Evolutionary conservation across 2,329 filamentous ascomycete genomes (phyloP).

Genomic region (Fusarium pseudoanthophilum): DNA sequence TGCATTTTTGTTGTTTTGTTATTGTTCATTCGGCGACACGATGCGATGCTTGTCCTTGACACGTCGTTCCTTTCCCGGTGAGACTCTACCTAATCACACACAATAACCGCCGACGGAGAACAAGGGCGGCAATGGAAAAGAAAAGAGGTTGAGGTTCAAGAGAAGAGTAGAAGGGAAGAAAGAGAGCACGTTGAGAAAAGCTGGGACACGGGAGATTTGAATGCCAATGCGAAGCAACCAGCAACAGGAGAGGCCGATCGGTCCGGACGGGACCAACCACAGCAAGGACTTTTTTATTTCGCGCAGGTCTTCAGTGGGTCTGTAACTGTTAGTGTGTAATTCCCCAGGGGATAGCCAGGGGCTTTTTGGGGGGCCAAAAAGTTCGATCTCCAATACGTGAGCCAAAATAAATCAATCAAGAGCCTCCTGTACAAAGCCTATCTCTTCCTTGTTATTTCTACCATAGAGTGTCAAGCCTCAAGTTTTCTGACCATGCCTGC

Average conservation of each 20-base stretch:
- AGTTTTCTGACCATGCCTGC: not conserved
- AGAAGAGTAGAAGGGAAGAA: not conserved
- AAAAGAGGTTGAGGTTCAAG: conserved; percentile 5
- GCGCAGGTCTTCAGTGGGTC: conserved; percentile 23
- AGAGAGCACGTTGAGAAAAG: conserved; percentile 5
- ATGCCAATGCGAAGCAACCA: conserved; percentile 16
- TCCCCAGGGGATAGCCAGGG: conserved; percentile 30
- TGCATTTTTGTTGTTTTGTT: conserved; percentile 45
- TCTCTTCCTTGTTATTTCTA: not conserved
- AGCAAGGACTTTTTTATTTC: conserved; percentile 35
- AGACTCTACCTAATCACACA: conserved; percentile 11
- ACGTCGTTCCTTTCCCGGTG: conserved; percentile 6
- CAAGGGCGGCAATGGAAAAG: conserved; percentile 21
- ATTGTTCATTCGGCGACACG: not conserved
- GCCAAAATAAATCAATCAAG: not conserved
- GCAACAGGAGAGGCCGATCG: conserved; percentile 31
- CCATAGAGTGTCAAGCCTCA: not conserved
- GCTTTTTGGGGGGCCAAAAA: not conserved
- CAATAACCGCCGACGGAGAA: conserved; percentile 24
- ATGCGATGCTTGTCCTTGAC: conserved; percentile 3
- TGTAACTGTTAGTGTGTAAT: conserved; percentile 16
- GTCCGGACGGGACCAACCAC: conserved; percentile 40
- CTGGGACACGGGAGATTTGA: conserved; percentile 21
- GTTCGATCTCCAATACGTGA: no score
- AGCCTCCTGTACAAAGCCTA: rapidly evolving